A percentile compares a stretch with the other conserved stretches of the same genome.
phyloP scores from a whole-genome alignment of 2,329 filamentous ascomycete genomes.

The Diaporthe australafricana region DNA sequence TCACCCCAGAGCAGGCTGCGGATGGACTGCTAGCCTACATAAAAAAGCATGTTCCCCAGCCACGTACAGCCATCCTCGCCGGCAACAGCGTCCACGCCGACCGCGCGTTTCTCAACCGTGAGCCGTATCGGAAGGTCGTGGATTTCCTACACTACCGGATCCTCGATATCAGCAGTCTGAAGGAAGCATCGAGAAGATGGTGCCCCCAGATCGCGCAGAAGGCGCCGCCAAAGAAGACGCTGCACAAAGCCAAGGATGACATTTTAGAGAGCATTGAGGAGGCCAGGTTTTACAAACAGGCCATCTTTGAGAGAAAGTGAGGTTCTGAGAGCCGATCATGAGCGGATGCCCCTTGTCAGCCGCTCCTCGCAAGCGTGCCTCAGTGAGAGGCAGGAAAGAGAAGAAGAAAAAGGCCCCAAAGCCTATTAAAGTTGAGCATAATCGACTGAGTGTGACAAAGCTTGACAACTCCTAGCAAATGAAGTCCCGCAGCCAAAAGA shows the following conservation, averaged over 20 bases:
- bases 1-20: constrained; percentile 79
- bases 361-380: not conserved
- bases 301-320: constrained; percentile 40
- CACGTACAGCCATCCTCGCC: constrained; percentile 78
- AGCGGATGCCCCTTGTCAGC: too few relatives aligned
- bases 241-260: constrained; percentile 88
- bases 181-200: constrained; percentile 91
- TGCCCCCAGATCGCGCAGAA: constrained; percentile 69
- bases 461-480: too few relatives aligned
- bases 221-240: constrained; percentile 78
- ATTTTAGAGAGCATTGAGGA: constrained; percentile 96
- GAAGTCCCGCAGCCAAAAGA: too few relatives aligned
- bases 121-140: constrained; percentile 79
- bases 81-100: constrained; percentile 96
- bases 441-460: not conserved
- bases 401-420: too few relatives aligned
- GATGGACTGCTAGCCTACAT: constrained; percentile 82
- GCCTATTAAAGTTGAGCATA: not conserved
- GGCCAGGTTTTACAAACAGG: constrained; percentile 82
- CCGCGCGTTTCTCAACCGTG: constrained; percentile 79
- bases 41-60: constrained; percentile 74
- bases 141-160: constrained; percentile 90
- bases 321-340: too few relatives aligned
- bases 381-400: not conserved
- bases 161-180: constrained; percentile 90